Evolutionary conservation across 1,284 basidiomycete species (phyloP).

Genomic region (Xerocomus minutiporus): DNA sequence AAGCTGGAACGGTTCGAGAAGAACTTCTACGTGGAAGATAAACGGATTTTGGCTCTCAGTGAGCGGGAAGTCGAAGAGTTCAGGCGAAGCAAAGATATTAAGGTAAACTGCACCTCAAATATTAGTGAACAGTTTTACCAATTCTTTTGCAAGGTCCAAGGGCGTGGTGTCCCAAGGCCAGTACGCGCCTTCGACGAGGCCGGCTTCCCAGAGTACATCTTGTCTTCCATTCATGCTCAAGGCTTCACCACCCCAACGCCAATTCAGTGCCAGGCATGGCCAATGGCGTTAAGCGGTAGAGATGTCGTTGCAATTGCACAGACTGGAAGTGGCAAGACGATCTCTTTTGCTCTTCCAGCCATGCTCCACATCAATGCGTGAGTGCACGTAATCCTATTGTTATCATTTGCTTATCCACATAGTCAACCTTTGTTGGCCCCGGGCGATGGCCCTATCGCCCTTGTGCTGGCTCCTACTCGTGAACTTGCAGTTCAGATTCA

Average conservation of each 20-base stretch:
- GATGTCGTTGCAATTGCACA: slow-evolving; percentile 97
- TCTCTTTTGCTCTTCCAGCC: slow-evolving; percentile 95
- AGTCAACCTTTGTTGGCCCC: slow-evolving; percentile 90
- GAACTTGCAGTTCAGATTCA: slow-evolving; percentile 99
- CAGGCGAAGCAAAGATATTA: slow-evolving; percentile 83
- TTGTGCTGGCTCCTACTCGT: slow-evolving; percentile 95
- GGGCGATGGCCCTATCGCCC: slow-evolving; percentile 95
- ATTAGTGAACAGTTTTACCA: background rate
- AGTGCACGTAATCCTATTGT: slow-evolving; percentile 28
- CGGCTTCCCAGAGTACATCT: slow-evolving; percentile 94
- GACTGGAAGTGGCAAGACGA: slow-evolving; percentile 96
- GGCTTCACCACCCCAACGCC: slow-evolving; percentile 88
- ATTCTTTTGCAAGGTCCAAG: slow-evolving; percentile 67
- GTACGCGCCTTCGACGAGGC: slow-evolving; percentile 91
- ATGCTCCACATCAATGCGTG: slow-evolving; percentile 99
- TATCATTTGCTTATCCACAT: slow-evolving; percentile 6
- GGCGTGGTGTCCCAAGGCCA: slow-evolving; percentile 84
- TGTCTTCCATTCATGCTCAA: slow-evolving; percentile 89
- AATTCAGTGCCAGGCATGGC: slow-evolving; percentile 98
- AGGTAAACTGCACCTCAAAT: slow-evolving; percentile 39
- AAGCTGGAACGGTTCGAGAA: slow-evolving; percentile 86
- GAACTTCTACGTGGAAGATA: slow-evolving; percentile 97
- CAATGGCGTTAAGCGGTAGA: slow-evolving; percentile 91
- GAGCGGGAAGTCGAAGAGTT: slow-evolving; percentile 90
- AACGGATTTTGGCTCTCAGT: slow-evolving; percentile 71